Conservation (phyloP, 2,329 filamentous ascomycete genomes). For the Daldinia sp. region DNA sequence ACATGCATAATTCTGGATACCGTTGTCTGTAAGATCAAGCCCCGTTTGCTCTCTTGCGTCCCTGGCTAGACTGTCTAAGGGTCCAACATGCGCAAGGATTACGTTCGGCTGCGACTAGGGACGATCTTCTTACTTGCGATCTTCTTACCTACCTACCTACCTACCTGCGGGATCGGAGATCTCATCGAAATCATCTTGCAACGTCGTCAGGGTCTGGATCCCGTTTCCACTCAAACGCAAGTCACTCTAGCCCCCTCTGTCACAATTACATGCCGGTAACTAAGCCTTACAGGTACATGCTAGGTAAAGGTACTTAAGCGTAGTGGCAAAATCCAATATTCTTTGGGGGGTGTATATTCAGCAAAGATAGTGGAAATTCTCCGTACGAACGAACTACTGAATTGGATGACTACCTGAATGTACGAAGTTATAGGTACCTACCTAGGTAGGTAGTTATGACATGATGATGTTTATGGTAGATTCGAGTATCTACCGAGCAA, state of each 20-base stretch:
- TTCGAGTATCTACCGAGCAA: too few species aligned
- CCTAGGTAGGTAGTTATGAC: too few species aligned
- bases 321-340: too few species aligned
- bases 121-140: neutral
- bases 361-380: too few species aligned
- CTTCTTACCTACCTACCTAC: too few species aligned
- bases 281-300: too few species aligned
- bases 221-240: neutral
- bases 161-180: constrained; percentile 5
- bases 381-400: too few species aligned
- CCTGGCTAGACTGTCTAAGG: neutral
- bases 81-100: neutral
- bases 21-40: neutral
- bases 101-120: neutral
- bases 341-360: too few species aligned
- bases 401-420: too few species aligned
- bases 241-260: neutral
- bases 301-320: too few species aligned
- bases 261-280: neutral
- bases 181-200: neutral
- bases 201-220: neutral
- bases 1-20: neutral
- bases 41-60: neutral
- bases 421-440: too few species aligned
- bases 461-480: too few species aligned